phyloP scores from a whole-genome alignment of 345 rosid genomes.

The Psidium guajava region DNA sequence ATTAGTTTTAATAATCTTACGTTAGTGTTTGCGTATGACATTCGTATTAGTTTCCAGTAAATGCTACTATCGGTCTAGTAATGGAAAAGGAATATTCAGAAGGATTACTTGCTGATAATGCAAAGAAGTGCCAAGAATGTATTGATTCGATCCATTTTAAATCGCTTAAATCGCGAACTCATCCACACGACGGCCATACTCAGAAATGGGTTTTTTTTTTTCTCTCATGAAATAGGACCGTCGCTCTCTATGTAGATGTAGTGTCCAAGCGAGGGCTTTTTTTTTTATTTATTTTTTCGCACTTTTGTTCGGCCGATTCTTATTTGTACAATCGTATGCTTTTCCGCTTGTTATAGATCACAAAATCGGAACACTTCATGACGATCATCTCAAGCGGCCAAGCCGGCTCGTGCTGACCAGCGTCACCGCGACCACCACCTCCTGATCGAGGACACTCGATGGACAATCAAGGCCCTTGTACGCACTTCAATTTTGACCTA shows the following conservation, averaged over 20 bases:
- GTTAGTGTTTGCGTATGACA: background rate
- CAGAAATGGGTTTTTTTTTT: background rate
- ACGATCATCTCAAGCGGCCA: accelerated
- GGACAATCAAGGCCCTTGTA: background rate
- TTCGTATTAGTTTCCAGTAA: background rate
- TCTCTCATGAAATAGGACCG: background rate
- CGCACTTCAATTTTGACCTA: background rate
- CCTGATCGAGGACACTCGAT: background rate
- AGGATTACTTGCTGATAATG: background rate
- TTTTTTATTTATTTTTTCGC: accelerated
- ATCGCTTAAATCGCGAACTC: background rate
- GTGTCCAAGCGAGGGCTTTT: background rate
- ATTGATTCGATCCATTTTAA: background rate
- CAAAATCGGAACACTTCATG: background rate
- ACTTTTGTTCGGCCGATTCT: background rate
- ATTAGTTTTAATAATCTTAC: background rate
- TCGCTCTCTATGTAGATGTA: background rate
- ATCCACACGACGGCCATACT: accelerated
- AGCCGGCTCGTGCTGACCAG: background rate
- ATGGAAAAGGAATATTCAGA: background rate
- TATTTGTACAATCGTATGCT: background rate
- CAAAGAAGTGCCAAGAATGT: background rate
- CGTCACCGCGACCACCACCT: accelerated
- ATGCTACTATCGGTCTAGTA: background rate
- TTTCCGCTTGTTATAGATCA: background rate